Percentiles rank a stretch among this genome's conserved stretches.
These are phyloP conservation scores for Dictyostelium capitatum DNA, from an alignment of 78 protist genomes.

Conservation along the genomic window DNA sequence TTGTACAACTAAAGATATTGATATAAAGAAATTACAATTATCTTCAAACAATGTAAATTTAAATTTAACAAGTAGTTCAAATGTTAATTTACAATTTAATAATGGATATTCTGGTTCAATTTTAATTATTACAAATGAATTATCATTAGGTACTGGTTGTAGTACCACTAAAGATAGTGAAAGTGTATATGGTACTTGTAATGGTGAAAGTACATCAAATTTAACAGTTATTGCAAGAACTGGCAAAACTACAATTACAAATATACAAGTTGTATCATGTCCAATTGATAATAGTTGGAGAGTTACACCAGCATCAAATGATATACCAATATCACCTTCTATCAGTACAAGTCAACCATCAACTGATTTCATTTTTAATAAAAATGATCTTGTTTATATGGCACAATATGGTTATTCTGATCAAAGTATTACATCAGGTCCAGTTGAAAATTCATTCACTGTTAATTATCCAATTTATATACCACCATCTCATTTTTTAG, in stretches of 20 bases:
- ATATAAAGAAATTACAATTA: neutral
- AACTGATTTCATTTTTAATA: neutral
- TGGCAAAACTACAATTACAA: neutral
- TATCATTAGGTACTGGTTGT: neutral
- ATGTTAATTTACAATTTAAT: neutral
- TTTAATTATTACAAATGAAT: neutral
- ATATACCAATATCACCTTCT: constrained; percentile 11
- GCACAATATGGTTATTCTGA: constrained; percentile 15
- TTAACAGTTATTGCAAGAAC: neutral
- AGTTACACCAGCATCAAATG: neutral
- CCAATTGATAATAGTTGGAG: constrained; percentile 29
- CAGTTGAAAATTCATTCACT: constrained; percentile 26
- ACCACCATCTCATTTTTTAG: constrained; percentile 2
- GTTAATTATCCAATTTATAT: neutral
- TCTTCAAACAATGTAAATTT: neutral
- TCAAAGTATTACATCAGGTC: constrained; percentile 6
- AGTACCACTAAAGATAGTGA: neutral
- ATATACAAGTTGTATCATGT: neutral
- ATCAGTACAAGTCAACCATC: constrained; percentile 5
- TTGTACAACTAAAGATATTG: constrained; percentile 14
- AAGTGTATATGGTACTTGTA: neutral
- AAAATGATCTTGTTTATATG: constrained; percentile 33
- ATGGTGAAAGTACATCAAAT: neutral
- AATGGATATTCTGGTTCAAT: constrained; percentile 18
- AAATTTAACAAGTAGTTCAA: constrained; percentile 2